A percentile compares a stretch with the other conserved stretches of the same genome.
These are phyloP conservation scores for Phellopilus nigrolimitatus DNA, from an alignment of 1,284 basidiomycete species.

Conservation along the genomic window DNA sequence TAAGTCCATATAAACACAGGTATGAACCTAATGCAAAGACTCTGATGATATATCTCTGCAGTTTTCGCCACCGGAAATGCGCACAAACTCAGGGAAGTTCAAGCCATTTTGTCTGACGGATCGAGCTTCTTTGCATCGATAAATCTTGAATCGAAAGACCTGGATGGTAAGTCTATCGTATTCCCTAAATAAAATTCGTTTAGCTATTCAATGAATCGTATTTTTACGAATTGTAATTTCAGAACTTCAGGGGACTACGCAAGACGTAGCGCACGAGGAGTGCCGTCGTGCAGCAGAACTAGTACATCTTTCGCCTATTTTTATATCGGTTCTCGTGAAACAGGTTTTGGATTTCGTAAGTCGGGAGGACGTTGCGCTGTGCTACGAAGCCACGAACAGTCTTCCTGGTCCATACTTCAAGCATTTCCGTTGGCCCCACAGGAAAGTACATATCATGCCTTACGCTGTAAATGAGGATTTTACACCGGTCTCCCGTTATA, in stretches of 20 bases:
- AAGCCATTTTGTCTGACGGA: slow-evolving; percentile 65
- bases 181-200: too few species aligned
- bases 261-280: slow-evolving; percentile 88
- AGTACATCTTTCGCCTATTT: slow-evolving; percentile 37
- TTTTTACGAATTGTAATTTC: too few species aligned
- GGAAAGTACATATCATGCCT: slow-evolving; percentile 36
- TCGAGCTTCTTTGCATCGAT: slow-evolving; percentile 38
- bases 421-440: slow-evolving; percentile 83
- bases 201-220: too few species aligned
- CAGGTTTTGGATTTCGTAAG: slow-evolving; percentile 34
- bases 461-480: not conserved
- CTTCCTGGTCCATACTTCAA: slow-evolving; percentile 98
- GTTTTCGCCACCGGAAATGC: too few species aligned
- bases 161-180: too few species aligned
- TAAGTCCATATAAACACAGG: too few species aligned
- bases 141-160: slow-evolving; percentile 62
- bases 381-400: slow-evolving; percentile 84
- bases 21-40: too few species aligned
- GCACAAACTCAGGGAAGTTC: too few species aligned
- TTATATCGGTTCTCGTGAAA: slow-evolving; percentile 2
- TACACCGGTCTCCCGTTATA: too few species aligned
- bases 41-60: too few species aligned
- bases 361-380: slow-evolving; percentile 94
- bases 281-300: slow-evolving; percentile 80
- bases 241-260: too few species aligned